phyloP scores from a whole-genome alignment of 495 filamentous ascomycete genomes.

The Aspergillus mulundensis region DNA sequence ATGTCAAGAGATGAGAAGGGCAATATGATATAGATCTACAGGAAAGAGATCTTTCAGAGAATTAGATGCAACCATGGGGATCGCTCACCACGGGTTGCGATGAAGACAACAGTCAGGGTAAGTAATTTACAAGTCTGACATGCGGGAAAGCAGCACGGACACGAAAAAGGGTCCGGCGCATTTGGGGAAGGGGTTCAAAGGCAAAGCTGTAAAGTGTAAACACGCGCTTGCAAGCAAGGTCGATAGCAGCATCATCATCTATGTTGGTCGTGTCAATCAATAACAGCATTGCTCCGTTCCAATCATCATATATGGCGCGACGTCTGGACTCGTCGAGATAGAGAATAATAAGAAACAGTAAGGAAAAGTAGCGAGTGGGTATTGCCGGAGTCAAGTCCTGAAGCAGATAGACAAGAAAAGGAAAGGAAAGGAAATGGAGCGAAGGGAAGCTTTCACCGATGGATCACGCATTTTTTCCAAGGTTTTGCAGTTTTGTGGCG shows the following conservation, averaged over 20 bases:
- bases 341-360: constrained; percentile 7
- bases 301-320: constrained; percentile 20
- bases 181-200: background rate
- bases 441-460: constrained; percentile 1
- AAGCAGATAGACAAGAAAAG: background rate
- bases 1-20: background rate
- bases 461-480: background rate
- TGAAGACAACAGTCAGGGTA: background rate
- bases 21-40: constrained; percentile 1
- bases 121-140: constrained; percentile 3
- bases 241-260: constrained; percentile 21
- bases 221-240: constrained; percentile 11
- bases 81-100: background rate
- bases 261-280: constrained; percentile 28
- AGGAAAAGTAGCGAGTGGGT: constrained; percentile 2
- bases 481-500: background rate
- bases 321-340: constrained; percentile 3
- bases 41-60: constrained; percentile 8
- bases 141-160: constrained; percentile 4
- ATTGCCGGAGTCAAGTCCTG: constrained; percentile 11
- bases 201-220: constrained; percentile 12
- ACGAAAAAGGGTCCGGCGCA: background rate
- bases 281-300: constrained; percentile 25
- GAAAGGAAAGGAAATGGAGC: constrained; percentile 6
- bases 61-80: background rate